Evolutionary conservation across 2,329 filamentous ascomycete genomes (phyloP).

Genomic region (Alternaria gaisen): DNA sequence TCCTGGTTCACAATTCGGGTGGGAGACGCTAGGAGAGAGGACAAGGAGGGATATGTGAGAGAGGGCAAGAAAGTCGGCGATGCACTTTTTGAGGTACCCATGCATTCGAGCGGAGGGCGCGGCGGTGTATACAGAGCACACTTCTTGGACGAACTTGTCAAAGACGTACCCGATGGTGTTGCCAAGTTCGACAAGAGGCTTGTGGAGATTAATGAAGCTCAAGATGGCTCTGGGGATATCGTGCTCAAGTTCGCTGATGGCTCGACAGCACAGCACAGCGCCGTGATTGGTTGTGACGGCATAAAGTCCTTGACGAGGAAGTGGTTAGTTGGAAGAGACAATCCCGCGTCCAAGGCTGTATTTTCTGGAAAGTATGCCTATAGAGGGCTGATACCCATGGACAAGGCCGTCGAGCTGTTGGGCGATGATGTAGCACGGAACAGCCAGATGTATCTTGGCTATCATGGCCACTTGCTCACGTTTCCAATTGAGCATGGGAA

Average conservation of each 20-base stretch:
- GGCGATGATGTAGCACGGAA: constrained; percentile 62
- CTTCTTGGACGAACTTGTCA: constrained; percentile 61
- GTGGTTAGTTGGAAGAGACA: constrained; percentile 60
- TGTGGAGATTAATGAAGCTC: constrained; percentile 36
- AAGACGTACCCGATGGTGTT: constrained; percentile 56
- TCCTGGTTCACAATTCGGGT: constrained; percentile 46
- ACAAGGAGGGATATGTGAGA: constrained; percentile 40
- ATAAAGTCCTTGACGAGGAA: constrained; percentile 67
- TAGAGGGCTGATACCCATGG: constrained; percentile 69
- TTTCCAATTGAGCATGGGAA: constrained; percentile 69
- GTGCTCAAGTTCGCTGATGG: constrained; percentile 58
- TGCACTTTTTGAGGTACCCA: constrained; percentile 38
- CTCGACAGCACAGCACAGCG: constrained; percentile 55
- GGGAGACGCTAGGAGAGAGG: constrained; percentile 43
- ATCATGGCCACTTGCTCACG: constrained; percentile 67
- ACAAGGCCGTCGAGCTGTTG: constrained; percentile 59
- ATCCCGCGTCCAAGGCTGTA: constrained; percentile 55
- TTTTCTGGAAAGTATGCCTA: constrained; percentile 71
- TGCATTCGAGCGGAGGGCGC: constrained; percentile 33
- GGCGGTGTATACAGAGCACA: constrained; percentile 59
- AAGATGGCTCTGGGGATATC: constrained; percentile 47
- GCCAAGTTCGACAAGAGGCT: constrained; percentile 57
- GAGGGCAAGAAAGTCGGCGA: constrained; percentile 44
- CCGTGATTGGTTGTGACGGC: constrained; percentile 71
- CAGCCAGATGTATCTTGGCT: constrained; percentile 67